Evolutionary conservation across 371 early-diverging fungal species (phyloP).

Genomic region (Funneliformis caledonium): DNA sequence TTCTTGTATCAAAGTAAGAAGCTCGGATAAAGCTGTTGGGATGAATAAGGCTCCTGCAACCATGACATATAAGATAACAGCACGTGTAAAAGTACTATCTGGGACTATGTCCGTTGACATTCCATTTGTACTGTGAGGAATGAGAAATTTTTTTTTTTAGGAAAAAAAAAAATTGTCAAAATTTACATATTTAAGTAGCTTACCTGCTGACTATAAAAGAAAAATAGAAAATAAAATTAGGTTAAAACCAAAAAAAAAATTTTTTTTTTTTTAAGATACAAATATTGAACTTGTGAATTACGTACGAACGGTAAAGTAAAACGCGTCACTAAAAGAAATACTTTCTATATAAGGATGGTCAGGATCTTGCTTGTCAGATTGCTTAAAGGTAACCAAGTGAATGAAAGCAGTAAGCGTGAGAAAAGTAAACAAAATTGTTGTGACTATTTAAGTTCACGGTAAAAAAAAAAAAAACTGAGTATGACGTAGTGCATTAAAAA

Average conservation of each 20-base stretch:
- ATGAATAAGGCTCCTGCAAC: constrained; percentile 70
- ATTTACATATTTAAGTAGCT: background rate
- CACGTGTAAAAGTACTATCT: constrained; percentile 61
- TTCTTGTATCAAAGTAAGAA: constrained; percentile 59
- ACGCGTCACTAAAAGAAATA: constrained; percentile 67
- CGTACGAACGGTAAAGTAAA: constrained; percentile 65
- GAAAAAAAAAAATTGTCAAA: background rate
- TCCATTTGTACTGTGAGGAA: constrained; percentile 54
- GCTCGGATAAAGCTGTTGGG: constrained; percentile 64
- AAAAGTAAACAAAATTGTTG: constrained; percentile 58
- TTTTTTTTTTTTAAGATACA: background rate
- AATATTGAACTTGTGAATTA: background rate
- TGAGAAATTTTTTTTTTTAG: too few species aligned
- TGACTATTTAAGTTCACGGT: constrained; percentile 39
- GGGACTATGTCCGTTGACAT: constrained; percentile 64
- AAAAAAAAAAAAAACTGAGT: constrained; percentile 20
- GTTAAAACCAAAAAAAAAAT: background rate
- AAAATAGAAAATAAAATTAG: background rate
- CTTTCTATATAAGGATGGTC: constrained; percentile 45
- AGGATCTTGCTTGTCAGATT: constrained; percentile 37
- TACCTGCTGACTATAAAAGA: background rate
- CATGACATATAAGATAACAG: constrained; percentile 67
- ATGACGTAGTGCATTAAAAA: background rate
- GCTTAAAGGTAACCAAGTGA: constrained; percentile 60
- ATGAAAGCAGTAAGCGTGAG: constrained; percentile 68